Evolutionary conservation across 371 early-diverging fungal genomes (phyloP), one percentile per base, ranked within the genome.

Genomic region (Homolaphlyctis polyrhiza): DNA sequence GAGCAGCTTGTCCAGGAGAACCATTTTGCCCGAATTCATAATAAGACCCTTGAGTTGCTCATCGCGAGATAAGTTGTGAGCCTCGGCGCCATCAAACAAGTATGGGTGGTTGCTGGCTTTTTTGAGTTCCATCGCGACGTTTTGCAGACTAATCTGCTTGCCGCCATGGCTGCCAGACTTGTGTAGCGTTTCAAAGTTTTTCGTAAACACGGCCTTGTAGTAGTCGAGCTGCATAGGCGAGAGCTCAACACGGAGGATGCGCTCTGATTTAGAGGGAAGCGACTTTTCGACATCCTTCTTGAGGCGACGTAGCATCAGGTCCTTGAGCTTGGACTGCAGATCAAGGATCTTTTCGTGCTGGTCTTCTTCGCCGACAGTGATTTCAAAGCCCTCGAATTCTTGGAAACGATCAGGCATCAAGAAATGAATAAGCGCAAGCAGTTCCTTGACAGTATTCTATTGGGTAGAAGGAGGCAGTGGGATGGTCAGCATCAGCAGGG

Each of bases 61-160:
- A 48, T 88, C 84, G 32, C 90, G 89, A 51, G 39, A 25, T 39
- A 3, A 27, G 1, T 28, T 43, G 32, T 3, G 51, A 5, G 47
- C 3, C 58, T 72, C 72, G 23, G 66, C 70, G 34, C 66, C 68
- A 6, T 65, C 50, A 51, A 99, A 94, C 49, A 99, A 77, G 73
- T 90, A 99, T 1, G 99, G 99, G 73, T 99, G 99, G 71, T 99
- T 99, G 66, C 96, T 92, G 57, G 95, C 97, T 73, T 99, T 99
- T 73, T 99, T 94, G 35, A 99, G 87, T 84, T 96, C 95, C 71
- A 93, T 96, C 57, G 95, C 91, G 54, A 97, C 91, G 71, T 98
- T 98, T 28, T 93, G 83, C 83, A 94, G 86, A 67, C 90, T 94
- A 78, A 91, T 84, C 75, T 90, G 93, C 2, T 91, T 90, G 81